Percentiles rank a stretch among this genome's conserved stretches.
These are phyloP conservation scores for Apiotrichum gamsii DNA, from an alignment of 1,284 basidiomycete genomes.

Conservation along the genomic window DNA sequence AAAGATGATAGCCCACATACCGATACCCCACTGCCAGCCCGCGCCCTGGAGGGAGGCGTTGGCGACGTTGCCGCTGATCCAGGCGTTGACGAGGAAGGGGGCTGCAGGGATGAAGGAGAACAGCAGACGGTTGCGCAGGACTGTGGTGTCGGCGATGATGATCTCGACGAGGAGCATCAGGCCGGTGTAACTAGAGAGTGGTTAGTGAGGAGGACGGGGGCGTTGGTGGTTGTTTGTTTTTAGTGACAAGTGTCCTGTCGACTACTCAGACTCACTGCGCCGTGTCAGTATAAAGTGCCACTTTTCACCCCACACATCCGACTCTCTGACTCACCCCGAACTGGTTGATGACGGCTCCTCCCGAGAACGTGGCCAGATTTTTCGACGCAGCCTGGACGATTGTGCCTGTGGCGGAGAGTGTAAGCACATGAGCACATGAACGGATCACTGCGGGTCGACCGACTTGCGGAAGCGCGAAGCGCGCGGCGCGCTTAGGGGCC, in stretches of 20 bases:
- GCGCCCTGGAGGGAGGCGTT: constrained; percentile 24
- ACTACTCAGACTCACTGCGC: too few species aligned
- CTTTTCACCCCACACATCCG: too few species aligned
- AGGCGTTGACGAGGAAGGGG: constrained; percentile 41
- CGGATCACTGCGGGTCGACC: too few species aligned
- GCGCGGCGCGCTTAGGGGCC: too few species aligned
- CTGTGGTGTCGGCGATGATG: constrained; percentile 48
- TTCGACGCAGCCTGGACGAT: constrained; percentile 43
- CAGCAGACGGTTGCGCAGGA: constrained; percentile 46
- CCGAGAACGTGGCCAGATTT: constrained; percentile 38
- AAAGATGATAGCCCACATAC: constrained; percentile 50
- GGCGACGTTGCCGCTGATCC: constrained; percentile 19
- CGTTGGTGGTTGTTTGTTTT: too few species aligned
- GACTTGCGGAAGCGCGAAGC: too few species aligned
- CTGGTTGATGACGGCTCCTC: constrained; percentile 44
- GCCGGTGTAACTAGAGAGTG: constrained; percentile 16
- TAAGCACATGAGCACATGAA: not conserved
- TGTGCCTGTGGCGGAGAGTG: constrained; percentile 19
- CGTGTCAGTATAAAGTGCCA: too few species aligned
- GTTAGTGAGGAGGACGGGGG: not conserved
- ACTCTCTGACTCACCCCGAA: too few species aligned
- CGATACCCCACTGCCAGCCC: constrained; percentile 48
- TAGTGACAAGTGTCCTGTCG: too few species aligned
- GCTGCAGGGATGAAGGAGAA: constrained; percentile 47
- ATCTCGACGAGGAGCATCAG: constrained; percentile 37